phyloP scores from a whole-genome alignment of 192 early-diverging fungal genomes.

The Gonapodya prolifera region DNA sequence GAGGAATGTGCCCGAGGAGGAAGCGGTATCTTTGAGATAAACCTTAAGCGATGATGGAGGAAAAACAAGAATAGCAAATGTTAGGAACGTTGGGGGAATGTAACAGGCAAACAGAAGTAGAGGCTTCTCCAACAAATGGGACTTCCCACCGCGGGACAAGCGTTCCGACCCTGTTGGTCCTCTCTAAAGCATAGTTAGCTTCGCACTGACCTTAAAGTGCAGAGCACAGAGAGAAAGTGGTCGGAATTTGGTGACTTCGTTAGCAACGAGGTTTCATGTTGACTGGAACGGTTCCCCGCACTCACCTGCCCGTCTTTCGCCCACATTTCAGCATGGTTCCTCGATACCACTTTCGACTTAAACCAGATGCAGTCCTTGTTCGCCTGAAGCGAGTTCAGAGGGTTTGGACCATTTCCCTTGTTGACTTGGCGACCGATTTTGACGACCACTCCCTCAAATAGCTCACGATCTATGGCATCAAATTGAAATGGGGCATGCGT shows the following conservation, averaged over 20 bases:
- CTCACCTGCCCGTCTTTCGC: constrained; percentile 52
- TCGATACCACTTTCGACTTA: constrained; percentile 86
- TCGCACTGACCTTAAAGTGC: no score
- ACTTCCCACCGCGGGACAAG: no score
- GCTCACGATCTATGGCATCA: constrained; percentile 47
- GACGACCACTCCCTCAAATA: constrained; percentile 40
- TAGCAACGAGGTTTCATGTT: no score
- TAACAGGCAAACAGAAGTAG: no score
- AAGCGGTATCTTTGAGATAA: constrained; percentile 86
- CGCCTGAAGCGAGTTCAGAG: constrained; percentile 1
- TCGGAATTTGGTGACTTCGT: no score
- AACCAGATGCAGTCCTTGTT: constrained; percentile 50
- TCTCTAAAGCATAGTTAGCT: no score
- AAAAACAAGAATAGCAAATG: neutral
- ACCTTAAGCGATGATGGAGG: constrained; percentile 35
- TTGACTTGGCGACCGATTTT: constrained; percentile 60
- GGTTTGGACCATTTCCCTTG: constrained; percentile 24
- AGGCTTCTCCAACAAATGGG: no score
- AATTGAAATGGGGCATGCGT: constrained; percentile 26
- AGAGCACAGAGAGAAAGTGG: no score
- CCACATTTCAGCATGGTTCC: constrained; percentile 91
- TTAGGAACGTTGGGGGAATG: neutral
- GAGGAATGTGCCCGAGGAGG: constrained; percentile 94
- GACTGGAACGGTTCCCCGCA: no score
- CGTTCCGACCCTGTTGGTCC: no score